Base-by-base conservation (phyloP, 192 early-diverging fungal genomes). In the Spizellomyces sp. region DNA sequence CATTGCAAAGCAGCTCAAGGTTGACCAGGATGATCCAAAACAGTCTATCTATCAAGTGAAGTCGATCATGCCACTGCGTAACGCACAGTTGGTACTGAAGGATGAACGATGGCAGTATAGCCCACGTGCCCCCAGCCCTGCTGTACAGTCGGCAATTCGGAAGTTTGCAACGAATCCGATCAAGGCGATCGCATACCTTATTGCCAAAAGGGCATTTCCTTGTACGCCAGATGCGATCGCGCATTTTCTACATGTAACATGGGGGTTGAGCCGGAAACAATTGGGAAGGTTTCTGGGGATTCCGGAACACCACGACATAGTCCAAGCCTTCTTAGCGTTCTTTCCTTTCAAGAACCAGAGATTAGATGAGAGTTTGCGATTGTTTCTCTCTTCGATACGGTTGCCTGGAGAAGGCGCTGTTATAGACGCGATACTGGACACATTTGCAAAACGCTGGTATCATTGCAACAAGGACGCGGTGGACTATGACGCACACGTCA, bases 361-460 rank as follows among this genome's bases (percentile, higher is more conserved):
- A 0, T 17, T 90, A 45, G 89, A 90, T 50, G 86, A 90, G 36
- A 79, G 88, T 0, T 66, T 90, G 5, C 79, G 89, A 21, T 76
- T 88, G 41, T 67, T 90, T 19, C 62, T 90, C 0, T 72, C 76
- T 5, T 79, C 84, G 0, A 79, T 90, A 12, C 70, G 80, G 43
- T 64, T 90, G 9, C 89, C 89, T 4, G 78, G 85, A 22, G 78
- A 79, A 45, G 77, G 60, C 62, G 77, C 57, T 6, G 46, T 67
- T 0, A 80, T 90, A 8, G 80, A 85, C 17, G 78, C 81, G 70
- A 44, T 90, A 1, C 62, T 90, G 27, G 84, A 88, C 17, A 75
- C 80, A 42, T 90, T 90, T 69, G 84, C 89, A 0, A 82, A 81
- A 56, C 81, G 83, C 17, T 90, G 89, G 89, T 81, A 87, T 56